A percentile compares a stretch with the other conserved stretches of the same genome.
phyloP scores from a whole-genome alignment of 148 eudicot genomes.

The Camellia lanceoleosa region DNA sequence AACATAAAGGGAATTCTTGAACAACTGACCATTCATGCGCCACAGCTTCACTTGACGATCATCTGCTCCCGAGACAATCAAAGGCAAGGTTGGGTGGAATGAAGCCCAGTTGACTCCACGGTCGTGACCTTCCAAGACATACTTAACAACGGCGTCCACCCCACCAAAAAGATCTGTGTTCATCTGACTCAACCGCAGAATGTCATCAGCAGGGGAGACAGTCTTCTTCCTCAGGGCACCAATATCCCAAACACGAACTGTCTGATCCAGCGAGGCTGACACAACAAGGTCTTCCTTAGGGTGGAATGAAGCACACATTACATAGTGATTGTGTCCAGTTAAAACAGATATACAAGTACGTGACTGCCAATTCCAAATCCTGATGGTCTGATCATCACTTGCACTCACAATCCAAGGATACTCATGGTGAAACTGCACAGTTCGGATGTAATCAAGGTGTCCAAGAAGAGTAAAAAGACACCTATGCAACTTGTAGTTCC shows the following conservation, averaged over 20 bases:
- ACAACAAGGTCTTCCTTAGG: slow-evolving; percentile 91
- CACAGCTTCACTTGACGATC: slow-evolving; percentile 94
- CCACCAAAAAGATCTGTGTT: slow-evolving; percentile 85
- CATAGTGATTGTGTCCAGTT: slow-evolving; percentile 96
- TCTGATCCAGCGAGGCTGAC: slow-evolving; percentile 93
- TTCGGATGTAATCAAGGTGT: slow-evolving; percentile 93
- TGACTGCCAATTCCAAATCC: slow-evolving; percentile 98
- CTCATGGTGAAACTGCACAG: slow-evolving; percentile 95
- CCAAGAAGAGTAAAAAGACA: slow-evolving; percentile 92
- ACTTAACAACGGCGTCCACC: slow-evolving; percentile 91
- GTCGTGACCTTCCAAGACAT: slow-evolving; percentile 92
- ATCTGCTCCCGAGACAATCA: slow-evolving; percentile 94
- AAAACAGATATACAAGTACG: slow-evolving; percentile 86
- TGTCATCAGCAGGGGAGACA: slow-evolving; percentile 79
- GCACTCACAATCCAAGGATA: slow-evolving; percentile 95
- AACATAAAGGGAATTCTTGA: neutral
- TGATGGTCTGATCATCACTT: slow-evolving; percentile 94
- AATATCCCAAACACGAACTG: slow-evolving; percentile 96
- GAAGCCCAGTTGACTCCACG: slow-evolving; percentile 98
- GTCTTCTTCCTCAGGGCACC: slow-evolving; percentile 71
- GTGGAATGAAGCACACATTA: slow-evolving; percentile 94
- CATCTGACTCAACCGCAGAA: slow-evolving; percentile 72
- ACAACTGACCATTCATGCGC: slow-evolving; percentile 83
- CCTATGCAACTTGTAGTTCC: slow-evolving; percentile 92
- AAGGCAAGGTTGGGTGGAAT: slow-evolving; percentile 84